Evolutionary conservation across 371 early-diverging fungal genomes (phyloP), one percentile per base, ranked within the genome.

Genomic region (Synchytrium microbalum): DNA sequence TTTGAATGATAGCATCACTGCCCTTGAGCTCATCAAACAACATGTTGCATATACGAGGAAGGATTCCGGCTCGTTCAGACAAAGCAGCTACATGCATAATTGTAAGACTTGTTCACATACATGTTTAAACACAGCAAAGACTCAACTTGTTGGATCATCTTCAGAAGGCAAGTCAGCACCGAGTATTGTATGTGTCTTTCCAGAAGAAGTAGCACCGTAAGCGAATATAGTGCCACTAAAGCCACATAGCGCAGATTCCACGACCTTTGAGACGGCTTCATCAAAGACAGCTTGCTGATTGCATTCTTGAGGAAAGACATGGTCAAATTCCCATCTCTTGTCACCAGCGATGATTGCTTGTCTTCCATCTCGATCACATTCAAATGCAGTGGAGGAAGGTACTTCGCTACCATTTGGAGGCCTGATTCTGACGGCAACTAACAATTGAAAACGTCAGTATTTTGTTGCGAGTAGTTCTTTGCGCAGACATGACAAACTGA

Each of bases 151-250:
- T 38, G 46, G 23, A 84, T 58, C 2, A 80, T 68, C 19, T 81
- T 67, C 2, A 79, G 79, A 3, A 83, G 71, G 25, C 81, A 62
- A 5, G 82, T 82, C 5, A 26, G 68, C 61, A 64, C 83, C 77
- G 54, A 78, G 76, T 67, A 88, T 84, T 27, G 88, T 89, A 69
- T 77, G 86, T 31, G 87, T 87, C 66, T 89, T 89, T 1, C 89
- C 89, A 64, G 73, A 72, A 0, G 87, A 85, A 14, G 89, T 89
- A 61, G 87, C 86, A 0, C 84, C 84, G 68, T 75, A 84, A 8
- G 82, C 82, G 67, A 84, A 84, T 8, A 82, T 57, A 1, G 80
- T 79, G 8, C 74, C 74, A 5, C 10, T 10, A 19, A 38, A 38
- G 19, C 46, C 46, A 38, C 46, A 38, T 38, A 38, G 19, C 46